Conservation (phyloP, 2,329 filamentous ascomycete genomes). For the Colletotrichum camelliae region DNA sequence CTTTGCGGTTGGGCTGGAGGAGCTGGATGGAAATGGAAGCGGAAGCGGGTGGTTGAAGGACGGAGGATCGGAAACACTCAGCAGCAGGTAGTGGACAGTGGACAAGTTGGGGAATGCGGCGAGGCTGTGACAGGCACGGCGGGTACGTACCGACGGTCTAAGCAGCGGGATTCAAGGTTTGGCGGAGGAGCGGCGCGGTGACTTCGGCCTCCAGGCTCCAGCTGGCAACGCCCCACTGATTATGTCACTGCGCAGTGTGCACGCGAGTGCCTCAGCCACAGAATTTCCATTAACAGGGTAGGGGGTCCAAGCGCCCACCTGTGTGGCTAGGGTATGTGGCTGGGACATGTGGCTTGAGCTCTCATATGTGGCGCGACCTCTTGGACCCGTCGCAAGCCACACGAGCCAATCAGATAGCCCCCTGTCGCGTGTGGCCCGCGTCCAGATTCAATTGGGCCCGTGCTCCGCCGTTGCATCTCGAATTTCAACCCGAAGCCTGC, state of each 20-base stretch:
- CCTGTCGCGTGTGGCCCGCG: background rate
- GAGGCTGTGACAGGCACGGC: slow-evolving; percentile 6
- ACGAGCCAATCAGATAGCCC: background rate
- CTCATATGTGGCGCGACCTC: background rate
- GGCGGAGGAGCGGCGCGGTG: background rate
- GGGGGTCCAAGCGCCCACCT: background rate
- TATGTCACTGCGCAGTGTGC: slow-evolving; percentile 4
- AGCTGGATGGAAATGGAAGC: background rate
- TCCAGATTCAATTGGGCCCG: background rate
- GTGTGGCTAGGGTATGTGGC: background rate
- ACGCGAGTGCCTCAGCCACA: background rate
- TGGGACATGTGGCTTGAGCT: background rate
- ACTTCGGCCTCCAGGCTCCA: background rate
- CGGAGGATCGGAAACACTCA: background rate
- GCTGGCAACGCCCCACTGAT: background rate
- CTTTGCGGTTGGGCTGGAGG: background rate
- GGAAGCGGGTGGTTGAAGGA: background rate
- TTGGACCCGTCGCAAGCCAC: background rate
- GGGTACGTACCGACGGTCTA: background rate
- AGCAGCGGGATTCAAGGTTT: background rate
- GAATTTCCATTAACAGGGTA: background rate
- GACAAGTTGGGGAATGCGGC: slow-evolving; percentile 16
- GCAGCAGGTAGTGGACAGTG: background rate
- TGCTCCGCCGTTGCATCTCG: slow-evolving; percentile 13
- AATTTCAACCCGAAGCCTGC: slow-evolving; percentile 16